Evolutionary conservation across 495 filamentous ascomycete genomes (phyloP).

Genomic region (Thermothielavioides terrestris): DNA sequence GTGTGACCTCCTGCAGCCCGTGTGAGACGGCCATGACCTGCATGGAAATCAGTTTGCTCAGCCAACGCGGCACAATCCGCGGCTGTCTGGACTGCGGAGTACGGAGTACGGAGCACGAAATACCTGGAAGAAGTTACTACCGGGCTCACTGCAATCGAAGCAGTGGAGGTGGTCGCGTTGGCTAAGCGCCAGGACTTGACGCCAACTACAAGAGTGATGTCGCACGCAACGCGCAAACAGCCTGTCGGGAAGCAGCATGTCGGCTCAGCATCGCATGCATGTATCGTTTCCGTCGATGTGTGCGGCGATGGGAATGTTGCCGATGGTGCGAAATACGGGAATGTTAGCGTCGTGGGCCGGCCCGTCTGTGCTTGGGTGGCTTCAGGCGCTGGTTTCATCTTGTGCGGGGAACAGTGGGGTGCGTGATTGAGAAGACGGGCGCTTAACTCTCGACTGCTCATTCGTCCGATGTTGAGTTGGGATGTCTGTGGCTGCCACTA

Average conservation of each 20-base stretch:
- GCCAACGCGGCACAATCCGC: too few relatives aligned
- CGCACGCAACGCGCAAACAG: not conserved
- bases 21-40: not conserved
- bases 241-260: not conserved
- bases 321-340: not conserved
- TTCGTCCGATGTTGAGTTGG: conserved; percentile 9
- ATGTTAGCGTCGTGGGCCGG: not conserved
- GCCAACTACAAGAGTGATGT: not conserved
- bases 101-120: too few relatives aligned
- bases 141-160: not conserved
- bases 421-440: not conserved
- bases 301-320: not conserved
- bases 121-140: too few relatives aligned
- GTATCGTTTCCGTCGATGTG: not conserved
- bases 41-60: too few relatives aligned
- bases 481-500: too few relatives aligned
- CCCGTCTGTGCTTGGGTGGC: not conserved
- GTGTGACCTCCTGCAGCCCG: not conserved
- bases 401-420: not conserved
- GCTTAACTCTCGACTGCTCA: conserved; percentile 14
- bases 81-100: too few relatives aligned
- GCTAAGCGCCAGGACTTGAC: not conserved
- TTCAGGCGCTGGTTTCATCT: not conserved
- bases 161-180: not conserved
- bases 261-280: not conserved